A percentile compares a stretch with the other conserved stretches of the same genome.
Conservation (phyloP, 345 rosid genomes). For the Pugionium dolabratum region DNA sequence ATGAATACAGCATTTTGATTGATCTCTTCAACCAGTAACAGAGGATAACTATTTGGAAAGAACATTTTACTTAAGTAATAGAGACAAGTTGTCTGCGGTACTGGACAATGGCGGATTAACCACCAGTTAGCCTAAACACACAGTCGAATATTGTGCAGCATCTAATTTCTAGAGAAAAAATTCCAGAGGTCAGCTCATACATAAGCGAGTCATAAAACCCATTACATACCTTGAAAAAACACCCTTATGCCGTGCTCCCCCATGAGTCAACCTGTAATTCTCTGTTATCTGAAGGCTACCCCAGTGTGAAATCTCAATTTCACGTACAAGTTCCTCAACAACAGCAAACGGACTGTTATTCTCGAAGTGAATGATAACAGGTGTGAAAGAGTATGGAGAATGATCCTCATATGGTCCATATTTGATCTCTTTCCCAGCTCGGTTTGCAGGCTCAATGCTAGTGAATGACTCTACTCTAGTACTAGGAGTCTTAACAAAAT, state of each 20-base stretch:
- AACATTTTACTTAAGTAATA: not conserved
- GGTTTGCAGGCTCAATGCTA: slow-evolving; percentile 51
- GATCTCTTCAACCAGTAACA: no score
- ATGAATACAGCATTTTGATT: not conserved
- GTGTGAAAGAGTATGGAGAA: slow-evolving; percentile 69
- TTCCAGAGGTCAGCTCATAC: not conserved
- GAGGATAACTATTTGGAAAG: no score
- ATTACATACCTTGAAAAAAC: not conserved
- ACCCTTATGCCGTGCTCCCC: no score
- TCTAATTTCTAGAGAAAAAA: not conserved
- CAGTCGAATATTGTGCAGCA: no score
- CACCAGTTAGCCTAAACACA: not conserved
- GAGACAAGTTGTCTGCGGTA: not conserved
- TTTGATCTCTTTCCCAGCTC: slow-evolving; percentile 69
- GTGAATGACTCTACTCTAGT: slow-evolving; percentile 64
- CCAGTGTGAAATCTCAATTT: slow-evolving; percentile 71
- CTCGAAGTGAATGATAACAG: slow-evolving; percentile 80
- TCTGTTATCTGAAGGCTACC: no score
- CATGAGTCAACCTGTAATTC: no score
- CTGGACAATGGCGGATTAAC: not conserved
- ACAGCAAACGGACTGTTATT: slow-evolving; percentile 94
- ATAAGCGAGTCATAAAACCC: not conserved
- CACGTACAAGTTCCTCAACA: slow-evolving; percentile 94
- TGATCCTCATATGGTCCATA: slow-evolving; percentile 90
- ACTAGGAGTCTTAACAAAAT: slow-evolving; percentile 74